These are phyloP conservation scores for Annulohypoxylon stygium DNA, from an alignment of 495 filamentous ascomycete species.

Conservation along the genomic window DNA sequence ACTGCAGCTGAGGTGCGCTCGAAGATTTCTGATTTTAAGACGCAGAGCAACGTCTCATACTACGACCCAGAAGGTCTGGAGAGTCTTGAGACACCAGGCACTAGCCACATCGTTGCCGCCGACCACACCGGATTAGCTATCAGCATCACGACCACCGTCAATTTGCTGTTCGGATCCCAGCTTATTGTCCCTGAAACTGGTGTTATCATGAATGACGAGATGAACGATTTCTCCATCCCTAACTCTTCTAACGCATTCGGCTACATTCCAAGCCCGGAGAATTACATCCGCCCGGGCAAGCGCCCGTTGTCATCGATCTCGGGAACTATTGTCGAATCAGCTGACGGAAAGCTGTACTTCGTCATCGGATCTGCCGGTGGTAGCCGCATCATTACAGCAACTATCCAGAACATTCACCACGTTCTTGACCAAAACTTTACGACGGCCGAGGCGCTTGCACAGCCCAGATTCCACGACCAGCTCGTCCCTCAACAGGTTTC, in stretches of 20 bases:
- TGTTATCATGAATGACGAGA: constrained; percentile 92
- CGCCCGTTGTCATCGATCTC: constrained; percentile 84
- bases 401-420: constrained; percentile 80
- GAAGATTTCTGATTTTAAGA: constrained; percentile 74
- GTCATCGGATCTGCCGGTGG: constrained; percentile 85
- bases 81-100: constrained; percentile 75
- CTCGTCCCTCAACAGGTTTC: constrained; percentile 74
- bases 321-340: constrained; percentile 77
- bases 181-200: constrained; percentile 81
- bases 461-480: constrained; percentile 85
- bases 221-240: constrained; percentile 93
- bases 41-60: constrained; percentile 69
- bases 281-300: constrained; percentile 85
- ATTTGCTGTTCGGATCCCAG: constrained; percentile 79
- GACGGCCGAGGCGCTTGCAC: constrained; percentile 70
- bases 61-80: constrained; percentile 75
- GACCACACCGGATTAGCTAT: constrained; percentile 76
- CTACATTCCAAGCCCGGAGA: constrained; percentile 80
- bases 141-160: constrained; percentile 79
- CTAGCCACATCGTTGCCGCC: constrained; percentile 74
- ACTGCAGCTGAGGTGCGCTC: constrained; percentile 70
- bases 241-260: constrained; percentile 81
- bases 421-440: constrained; percentile 74
- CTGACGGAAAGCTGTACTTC: constrained; percentile 75
- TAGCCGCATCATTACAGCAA: constrained; percentile 88